Percentiles rank a stretch among this genome's conserved stretches.
These are phyloP conservation scores for Backusella westeae DNA, from an alignment of 192 early-diverging fungal species.

Conservation along the genomic window DNA sequence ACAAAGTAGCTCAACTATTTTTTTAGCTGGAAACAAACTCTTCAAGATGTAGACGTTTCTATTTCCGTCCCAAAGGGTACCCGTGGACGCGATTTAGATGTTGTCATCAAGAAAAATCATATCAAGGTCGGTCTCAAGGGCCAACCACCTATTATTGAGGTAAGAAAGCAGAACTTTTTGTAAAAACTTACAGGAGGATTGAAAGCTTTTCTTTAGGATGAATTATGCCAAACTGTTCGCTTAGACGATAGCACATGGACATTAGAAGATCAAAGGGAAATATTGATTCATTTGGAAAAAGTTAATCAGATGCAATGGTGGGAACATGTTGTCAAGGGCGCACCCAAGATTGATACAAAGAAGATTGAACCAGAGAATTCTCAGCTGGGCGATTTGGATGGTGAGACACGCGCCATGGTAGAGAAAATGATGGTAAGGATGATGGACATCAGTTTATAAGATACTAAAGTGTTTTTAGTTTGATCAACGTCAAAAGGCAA, in stretches of 20 bases:
- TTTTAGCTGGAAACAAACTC: constrained; percentile 72
- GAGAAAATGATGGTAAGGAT: constrained; percentile 90
- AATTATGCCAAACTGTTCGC: constrained; percentile 65
- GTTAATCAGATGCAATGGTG: constrained; percentile 83
- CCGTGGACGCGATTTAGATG: constrained; percentile 59
- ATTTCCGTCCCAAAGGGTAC: constrained; percentile 74
- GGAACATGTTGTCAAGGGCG: constrained; percentile 79
- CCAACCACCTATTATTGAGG: constrained; percentile 68
- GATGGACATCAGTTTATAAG: no score
- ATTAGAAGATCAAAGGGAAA: constrained; percentile 63
- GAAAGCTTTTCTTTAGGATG: constrained; percentile 47
- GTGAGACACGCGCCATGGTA: constrained; percentile 88
- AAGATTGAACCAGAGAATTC: constrained; percentile 91
- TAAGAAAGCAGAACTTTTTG: constrained; percentile 17
- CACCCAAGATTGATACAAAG: constrained; percentile 84
- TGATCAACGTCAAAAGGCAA: constrained; percentile 84
- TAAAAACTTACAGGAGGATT: no score
- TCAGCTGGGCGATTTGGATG: constrained; percentile 81
- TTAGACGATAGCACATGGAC: constrained; percentile 84
- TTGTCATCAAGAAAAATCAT: constrained; percentile 64
- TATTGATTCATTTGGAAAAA: constrained; percentile 84
- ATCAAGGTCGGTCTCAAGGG: constrained; percentile 72
- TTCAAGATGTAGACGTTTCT: constrained; percentile 78
- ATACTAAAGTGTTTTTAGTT: constrained; percentile 52
- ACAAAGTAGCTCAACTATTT: background rate